Conservation (phyloP, 306 rosid genomes). For the Cicer chorassanicum region DNA sequence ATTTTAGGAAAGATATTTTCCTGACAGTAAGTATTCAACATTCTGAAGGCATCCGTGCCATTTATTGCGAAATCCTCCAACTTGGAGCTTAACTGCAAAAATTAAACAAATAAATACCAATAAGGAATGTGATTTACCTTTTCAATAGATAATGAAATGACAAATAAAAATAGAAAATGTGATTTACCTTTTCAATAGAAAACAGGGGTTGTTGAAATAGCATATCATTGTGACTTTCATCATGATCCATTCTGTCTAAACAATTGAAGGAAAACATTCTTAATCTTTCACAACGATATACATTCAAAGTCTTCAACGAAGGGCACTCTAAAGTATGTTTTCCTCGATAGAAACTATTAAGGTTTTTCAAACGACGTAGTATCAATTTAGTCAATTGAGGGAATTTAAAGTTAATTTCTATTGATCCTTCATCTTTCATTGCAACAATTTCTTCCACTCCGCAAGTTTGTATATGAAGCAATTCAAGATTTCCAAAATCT, state of each 20-base stretch:
- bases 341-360: no score
- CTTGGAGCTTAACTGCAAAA: background rate
- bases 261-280: slow-evolving; percentile 1
- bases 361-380: no score
- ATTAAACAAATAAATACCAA: background rate
- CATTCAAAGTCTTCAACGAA: no score
- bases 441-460: slow-evolving; percentile 16
- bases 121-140: background rate
- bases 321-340: no score
- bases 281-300: slow-evolving; percentile 8
- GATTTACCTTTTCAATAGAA: slow-evolving; percentile 9
- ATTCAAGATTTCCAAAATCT: background rate
- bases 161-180: background rate
- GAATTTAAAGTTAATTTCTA: no score
- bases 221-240: background rate
- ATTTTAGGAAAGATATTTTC: background rate
- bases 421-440: background rate
- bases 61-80: background rate
- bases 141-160: background rate
- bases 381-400: no score
- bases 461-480: background rate
- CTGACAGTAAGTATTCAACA: background rate
- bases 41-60: background rate
- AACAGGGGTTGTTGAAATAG: background rate
- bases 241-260: background rate